phyloP scores from a whole-genome alignment of 345 rosid genomes.

The Citrus glauca region DNA sequence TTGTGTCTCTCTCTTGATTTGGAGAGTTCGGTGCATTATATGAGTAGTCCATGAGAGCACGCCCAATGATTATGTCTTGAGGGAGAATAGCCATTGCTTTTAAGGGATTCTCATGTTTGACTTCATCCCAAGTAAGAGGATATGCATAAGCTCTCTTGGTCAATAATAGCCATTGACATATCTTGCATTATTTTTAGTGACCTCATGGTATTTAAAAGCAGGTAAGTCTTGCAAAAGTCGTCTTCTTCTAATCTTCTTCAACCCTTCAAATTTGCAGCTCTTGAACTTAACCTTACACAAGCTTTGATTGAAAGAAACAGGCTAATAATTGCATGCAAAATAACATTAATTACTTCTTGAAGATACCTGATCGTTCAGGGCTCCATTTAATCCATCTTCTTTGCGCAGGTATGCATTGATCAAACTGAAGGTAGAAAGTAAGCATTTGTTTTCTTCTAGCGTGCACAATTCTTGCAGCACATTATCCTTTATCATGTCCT shows the following conservation, averaged over 20 bases:
- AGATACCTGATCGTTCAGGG: neutral
- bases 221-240: neutral
- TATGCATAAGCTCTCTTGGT: constrained; percentile 13
- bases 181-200: constrained; percentile 9
- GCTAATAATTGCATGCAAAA: neutral
- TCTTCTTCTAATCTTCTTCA: constrained; percentile 1
- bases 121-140: constrained; percentile 31
- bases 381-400: constrained; percentile 9
- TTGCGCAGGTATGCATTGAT: constrained; percentile 21
- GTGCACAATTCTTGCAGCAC: neutral
- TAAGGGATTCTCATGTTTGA: constrained; percentile 36
- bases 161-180: constrained; percentile 19
- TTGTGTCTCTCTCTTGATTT: neutral
- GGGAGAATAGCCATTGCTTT: constrained; percentile 34
- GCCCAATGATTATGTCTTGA: constrained; percentile 55
- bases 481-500: neutral
- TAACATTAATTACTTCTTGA: neutral
- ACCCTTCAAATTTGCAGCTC: neutral
- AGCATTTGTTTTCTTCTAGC: neutral
- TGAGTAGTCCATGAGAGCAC: constrained; percentile 34
- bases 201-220: constrained; percentile 19
- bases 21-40: constrained; percentile 21
- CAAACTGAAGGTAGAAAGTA: neutral
- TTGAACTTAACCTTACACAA: neutral
- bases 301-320: neutral